Base-by-base conservation (phyloP, 139 green algal species). In the Monoraphidium neglectum region DNA sequence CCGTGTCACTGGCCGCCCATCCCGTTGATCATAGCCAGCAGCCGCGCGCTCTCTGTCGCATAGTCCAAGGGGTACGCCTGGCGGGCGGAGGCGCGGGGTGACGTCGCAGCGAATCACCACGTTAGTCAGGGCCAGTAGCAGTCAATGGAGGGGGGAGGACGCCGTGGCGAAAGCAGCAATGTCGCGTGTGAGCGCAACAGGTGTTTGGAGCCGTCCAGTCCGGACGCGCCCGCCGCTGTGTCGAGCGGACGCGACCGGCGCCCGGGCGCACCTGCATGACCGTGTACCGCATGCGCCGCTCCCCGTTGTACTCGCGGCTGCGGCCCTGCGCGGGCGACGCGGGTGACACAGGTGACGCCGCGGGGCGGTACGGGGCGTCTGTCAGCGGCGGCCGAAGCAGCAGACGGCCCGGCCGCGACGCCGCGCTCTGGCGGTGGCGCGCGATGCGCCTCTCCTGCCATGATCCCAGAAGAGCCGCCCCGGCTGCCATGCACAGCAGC, bases 221-320 rank as follows among this genome's bases (percentile, higher is more conserved):
- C 12, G 47, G 8, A 26, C 18, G 23, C 8, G 24, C 56, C 28
- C 56, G 56, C 56, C 15, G 56, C 56, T n/a, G 32, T 8, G 15
- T 13, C 8, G 18, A 12, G 5, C 26, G 18, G 24, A 30, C n/a
- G 37, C 28, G 37, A 28, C 24, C 4, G 12, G 37, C 16, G 59
- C 59, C 4, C 59, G 4, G 59, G 32, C n/a, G n/a, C 60, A 77
- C 72, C 60, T 47, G 40, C 10, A 79, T 66, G 21, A 92, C 82
- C 0, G 77, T 88, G 77, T 90, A 87, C 32, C 89, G 80, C 76
- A 91, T 81, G 60, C 79, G 70, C 12, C 76, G 35, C 77, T 97
- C 85, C 1, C 87, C 89, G 23, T 96, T 86, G 77, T 94, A 95
- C 80, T 95, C 91, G 62, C 84, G 76, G 76, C 71, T 68, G 23